A percentile compares a stretch with the other conserved stretches of the same genome.
These are phyloP conservation scores for Mortierella sp. DNA, from an alignment of 371 early-diverging fungal species.

Conservation along the genomic window DNA sequence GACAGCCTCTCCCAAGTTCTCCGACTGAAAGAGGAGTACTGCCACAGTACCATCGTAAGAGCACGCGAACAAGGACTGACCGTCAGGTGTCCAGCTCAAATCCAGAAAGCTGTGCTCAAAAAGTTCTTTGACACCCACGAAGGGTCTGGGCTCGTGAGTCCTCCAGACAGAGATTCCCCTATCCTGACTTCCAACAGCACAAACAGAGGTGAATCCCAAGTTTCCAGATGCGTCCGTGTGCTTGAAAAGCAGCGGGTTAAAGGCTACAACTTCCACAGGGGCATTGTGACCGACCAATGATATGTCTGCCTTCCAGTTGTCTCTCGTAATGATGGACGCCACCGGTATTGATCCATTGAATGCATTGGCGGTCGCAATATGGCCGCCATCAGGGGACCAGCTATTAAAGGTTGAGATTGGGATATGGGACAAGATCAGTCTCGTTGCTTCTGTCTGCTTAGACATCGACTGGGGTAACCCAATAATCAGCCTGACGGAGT, in stretches of 20 bases:
- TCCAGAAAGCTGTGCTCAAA: constrained; percentile 90
- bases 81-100: constrained; percentile 89
- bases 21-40: constrained; percentile 70
- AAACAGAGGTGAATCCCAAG: constrained; percentile 67
- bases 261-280: constrained; percentile 93
- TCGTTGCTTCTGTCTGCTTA: too few species aligned
- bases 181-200: constrained; percentile 95
- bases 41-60: constrained; percentile 95
- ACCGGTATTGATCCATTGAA: constrained; percentile 86
- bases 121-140: constrained; percentile 79
- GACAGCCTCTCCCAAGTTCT: constrained; percentile 76
- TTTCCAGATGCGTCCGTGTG: constrained; percentile 44
- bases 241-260: constrained; percentile 83
- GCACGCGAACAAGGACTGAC: constrained; percentile 83
- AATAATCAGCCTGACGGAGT: background rate
- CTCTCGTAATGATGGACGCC: constrained; percentile 84
- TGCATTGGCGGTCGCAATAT: constrained; percentile 91
- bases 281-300: constrained; percentile 91
- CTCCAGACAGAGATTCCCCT: constrained; percentile 91
- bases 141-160: constrained; percentile 77
- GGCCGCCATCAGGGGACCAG: constrained; percentile 96
- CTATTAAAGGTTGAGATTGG: constrained; percentile 45
- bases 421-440: background rate
- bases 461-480: too few species aligned
- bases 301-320: constrained; percentile 83